Evolutionary conservation across 2,329 filamentous ascomycete species (phyloP).

Genomic region (Hymenoscyphus infarciens): DNA sequence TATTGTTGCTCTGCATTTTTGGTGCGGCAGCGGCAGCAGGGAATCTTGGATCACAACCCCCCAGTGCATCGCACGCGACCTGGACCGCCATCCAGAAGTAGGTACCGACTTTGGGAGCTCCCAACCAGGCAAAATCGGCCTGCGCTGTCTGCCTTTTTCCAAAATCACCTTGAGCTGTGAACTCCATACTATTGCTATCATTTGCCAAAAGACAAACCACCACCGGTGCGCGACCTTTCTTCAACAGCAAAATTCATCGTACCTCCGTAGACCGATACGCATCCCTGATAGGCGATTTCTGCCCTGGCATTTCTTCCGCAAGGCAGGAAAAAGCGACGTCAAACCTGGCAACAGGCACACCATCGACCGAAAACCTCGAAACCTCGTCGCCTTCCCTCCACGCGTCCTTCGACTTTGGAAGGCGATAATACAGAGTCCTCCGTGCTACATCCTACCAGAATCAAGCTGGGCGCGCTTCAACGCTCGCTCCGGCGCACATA

Average conservation of each 20-base stretch:
- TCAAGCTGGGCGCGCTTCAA: conserved; percentile 39
- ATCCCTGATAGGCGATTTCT: conserved; percentile 3
- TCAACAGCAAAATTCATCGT: not conserved
- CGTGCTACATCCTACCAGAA: conserved; percentile 8
- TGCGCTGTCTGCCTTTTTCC: not conserved
- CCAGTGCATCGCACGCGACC: conserved; percentile 1
- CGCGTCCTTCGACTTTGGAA: conserved; percentile 1
- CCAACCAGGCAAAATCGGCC: not conserved
- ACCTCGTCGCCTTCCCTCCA: not conserved
- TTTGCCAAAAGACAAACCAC: not conserved
- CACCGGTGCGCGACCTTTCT: not conserved
- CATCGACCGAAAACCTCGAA: not conserved
- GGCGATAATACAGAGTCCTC: not conserved
- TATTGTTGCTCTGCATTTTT: not conserved
- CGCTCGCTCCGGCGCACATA: conserved; percentile 46
- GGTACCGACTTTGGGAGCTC: conserved; percentile 1
- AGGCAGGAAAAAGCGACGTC: conserved; percentile 1
- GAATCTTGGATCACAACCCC: conserved; percentile 4
- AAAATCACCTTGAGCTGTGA: not conserved
- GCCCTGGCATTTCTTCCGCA: conserved; percentile 3
- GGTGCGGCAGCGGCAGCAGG: not conserved
- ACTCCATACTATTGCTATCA: not conserved
- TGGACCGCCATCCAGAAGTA: conserved; percentile 1
- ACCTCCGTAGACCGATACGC: not conserved
- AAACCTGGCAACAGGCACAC: conserved; percentile 1